phyloP scores from a whole-genome alignment of 2,329 filamentous ascomycete species.

The Epichloe coenophiala region DNA sequence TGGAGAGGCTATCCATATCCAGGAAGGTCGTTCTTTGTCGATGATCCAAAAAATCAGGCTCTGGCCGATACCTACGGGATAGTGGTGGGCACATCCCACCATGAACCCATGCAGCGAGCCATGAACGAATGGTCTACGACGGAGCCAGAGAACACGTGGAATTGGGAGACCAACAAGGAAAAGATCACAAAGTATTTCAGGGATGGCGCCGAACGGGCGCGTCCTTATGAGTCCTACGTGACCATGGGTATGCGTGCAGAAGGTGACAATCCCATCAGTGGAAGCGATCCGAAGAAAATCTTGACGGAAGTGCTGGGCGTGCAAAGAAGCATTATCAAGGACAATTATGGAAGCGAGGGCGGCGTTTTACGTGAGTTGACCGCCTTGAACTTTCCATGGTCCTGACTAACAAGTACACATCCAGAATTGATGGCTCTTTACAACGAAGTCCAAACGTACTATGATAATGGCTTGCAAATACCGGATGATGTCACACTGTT shows the following conservation, averaged over 20 bases:
- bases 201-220: constrained; percentile 39
- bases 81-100: constrained; percentile 50
- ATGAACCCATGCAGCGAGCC: constrained; percentile 50
- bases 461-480: constrained; percentile 43
- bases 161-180: constrained; percentile 41
- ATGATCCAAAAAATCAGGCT: constrained; percentile 43
- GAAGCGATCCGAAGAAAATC: constrained; percentile 35
- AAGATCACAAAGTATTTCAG: constrained; percentile 44
- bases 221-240: constrained; percentile 44
- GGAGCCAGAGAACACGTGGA: constrained; percentile 37
- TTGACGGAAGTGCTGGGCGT: constrained; percentile 40
- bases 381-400: neutral
- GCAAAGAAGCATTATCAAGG: constrained; percentile 38
- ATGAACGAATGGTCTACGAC: constrained; percentile 33
- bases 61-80: constrained; percentile 50
- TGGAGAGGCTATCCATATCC: constrained; percentile 39
- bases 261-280: constrained; percentile 38
- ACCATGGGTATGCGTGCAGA: constrained; percentile 48
- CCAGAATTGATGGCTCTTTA: constrained; percentile 50
- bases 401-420: neutral
- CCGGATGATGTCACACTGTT: constrained; percentile 49
- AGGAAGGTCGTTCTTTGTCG: constrained; percentile 45
- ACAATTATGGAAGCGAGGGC: constrained; percentile 33
- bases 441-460: constrained; percentile 52
- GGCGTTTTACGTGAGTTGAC: constrained; percentile 24